Conservation (phyloP, 306 rosid species). For the Abrus precatorius region DNA sequence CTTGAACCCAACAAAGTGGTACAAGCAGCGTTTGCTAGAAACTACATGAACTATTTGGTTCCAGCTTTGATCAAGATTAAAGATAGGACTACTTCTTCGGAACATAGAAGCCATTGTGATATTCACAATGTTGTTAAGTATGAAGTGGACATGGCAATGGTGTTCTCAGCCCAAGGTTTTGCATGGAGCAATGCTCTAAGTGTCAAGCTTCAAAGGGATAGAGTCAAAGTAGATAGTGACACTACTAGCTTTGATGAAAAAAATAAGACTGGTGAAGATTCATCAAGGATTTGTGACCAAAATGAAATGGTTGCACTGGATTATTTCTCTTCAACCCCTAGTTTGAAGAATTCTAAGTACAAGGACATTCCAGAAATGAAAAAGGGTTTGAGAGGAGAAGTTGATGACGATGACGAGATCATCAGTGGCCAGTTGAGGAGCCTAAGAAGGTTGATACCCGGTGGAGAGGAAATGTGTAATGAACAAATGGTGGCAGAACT, state of each 20-base stretch:
- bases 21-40: conserved; percentile 58
- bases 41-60: conserved; percentile 60
- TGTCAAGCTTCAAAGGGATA: conserved; percentile 52
- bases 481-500: conserved; percentile 64
- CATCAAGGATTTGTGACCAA: conserved; percentile 22
- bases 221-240: background rate
- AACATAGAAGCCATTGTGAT: conserved; percentile 23
- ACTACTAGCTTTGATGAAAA: background rate
- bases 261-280: conserved; percentile 7
- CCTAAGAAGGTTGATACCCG: conserved; percentile 68
- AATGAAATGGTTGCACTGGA: conserved; percentile 35
- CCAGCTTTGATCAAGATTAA: conserved; percentile 65
- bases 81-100: background rate
- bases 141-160: conserved; percentile 87
- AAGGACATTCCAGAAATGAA: conserved; percentile 7
- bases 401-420: conserved; percentile 28
- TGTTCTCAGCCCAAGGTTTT: conserved; percentile 61
- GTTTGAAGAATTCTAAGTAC: background rate
- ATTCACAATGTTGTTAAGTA: conserved; percentile 52
- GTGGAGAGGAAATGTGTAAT: conserved; percentile 66
- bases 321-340: conserved; percentile 13
- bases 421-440: conserved; percentile 43
- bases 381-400: conserved; percentile 1
- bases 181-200: conserved; percentile 78
- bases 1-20: conserved; percentile 56